Conservation (phyloP, 164 flowering plant species). For the Dillenia suffruticosa region DNA sequence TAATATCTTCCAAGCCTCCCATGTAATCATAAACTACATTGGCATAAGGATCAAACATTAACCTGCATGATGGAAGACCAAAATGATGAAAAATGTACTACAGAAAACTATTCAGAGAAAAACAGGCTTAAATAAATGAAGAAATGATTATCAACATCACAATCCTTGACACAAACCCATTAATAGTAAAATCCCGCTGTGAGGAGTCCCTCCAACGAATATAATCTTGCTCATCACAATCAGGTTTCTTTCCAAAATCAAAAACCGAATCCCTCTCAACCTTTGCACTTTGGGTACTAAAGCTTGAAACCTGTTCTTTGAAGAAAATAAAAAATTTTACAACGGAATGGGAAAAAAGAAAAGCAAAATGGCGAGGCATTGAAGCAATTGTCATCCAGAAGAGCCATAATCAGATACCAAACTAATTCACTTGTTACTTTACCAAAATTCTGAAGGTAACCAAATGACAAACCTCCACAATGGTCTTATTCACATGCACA, state of each 20-base stretch:
- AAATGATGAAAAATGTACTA: too few species aligned
- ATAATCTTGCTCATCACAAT: constrained; percentile 57
- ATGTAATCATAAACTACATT: constrained; percentile 77
- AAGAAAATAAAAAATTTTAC: neutral
- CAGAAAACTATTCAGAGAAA: too few species aligned
- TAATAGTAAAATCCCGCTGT: constrained; percentile 86
- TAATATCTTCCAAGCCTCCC: constrained; percentile 85
- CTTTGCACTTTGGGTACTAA: constrained; percentile 50
- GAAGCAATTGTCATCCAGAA: neutral
- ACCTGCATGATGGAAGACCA: constrained; percentile 34
- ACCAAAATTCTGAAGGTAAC: neutral
- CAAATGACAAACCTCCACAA: constrained; percentile 69
- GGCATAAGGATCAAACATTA: constrained; percentile 88
- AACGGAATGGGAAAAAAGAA: neutral
- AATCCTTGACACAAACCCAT: constrained; percentile 45
- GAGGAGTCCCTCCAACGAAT: constrained; percentile 82
- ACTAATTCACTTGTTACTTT: too few species aligned
- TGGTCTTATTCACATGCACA: constrained; percentile 57
- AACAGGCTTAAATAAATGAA: too few species aligned
- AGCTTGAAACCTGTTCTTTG: constrained; percentile 78
- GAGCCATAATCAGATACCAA: too few species aligned
- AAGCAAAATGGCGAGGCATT: neutral
- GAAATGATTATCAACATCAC: too few species aligned
- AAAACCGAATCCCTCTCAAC: constrained; percentile 13
- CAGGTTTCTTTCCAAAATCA: constrained; percentile 33